Conservation (phyloP, 2,329 filamentous ascomycete genomes). For the Pseudogymnoascus sp. region DNA sequence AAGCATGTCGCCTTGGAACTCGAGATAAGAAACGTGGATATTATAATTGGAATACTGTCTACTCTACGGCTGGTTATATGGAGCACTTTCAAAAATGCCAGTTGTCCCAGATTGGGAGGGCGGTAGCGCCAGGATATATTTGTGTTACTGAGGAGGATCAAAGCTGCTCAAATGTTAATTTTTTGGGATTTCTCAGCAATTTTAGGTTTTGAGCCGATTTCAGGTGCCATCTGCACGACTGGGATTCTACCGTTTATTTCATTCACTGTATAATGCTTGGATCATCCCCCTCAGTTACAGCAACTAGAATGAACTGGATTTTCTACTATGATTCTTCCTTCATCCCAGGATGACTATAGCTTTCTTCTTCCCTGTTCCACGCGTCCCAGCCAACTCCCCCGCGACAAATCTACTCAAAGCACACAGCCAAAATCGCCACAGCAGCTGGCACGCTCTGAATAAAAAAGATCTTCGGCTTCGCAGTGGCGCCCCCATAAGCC, state of each 20-base stretch:
- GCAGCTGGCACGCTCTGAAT: conserved; percentile 36
- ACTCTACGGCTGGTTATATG: conserved; percentile 14
- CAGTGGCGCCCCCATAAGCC: conserved; percentile 37
- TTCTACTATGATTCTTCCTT: too few relatives aligned
- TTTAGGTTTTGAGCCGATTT: conserved; percentile 26
- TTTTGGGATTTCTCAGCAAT: conserved; percentile 12
- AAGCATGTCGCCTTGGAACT: conserved; percentile 16
- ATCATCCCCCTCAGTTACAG: too few relatives aligned
- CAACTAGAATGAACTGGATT: too few relatives aligned
- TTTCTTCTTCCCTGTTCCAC: background rate
- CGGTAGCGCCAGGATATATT: conserved; percentile 10
- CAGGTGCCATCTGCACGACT: too few relatives aligned
- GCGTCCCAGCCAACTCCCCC: background rate
- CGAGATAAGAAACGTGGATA: conserved; percentile 10
- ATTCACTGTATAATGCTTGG: too few relatives aligned
- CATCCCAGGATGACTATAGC: background rate
- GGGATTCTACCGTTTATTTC: too few relatives aligned
- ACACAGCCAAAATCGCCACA: conserved; percentile 27
- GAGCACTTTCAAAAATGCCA: conserved; percentile 16
- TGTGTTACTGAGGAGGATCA: background rate
- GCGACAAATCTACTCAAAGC: conserved; percentile 11
- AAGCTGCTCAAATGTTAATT: background rate
- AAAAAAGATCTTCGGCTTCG: conserved; percentile 35
- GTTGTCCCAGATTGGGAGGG: conserved; percentile 12
- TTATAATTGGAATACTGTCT: conserved; percentile 6